Percentiles rank a stretch among this genome's conserved stretches.
Evolutionary conservation across 805 yeast genomes (phyloP).

Genomic region (Yueomyces sinensis): DNA sequence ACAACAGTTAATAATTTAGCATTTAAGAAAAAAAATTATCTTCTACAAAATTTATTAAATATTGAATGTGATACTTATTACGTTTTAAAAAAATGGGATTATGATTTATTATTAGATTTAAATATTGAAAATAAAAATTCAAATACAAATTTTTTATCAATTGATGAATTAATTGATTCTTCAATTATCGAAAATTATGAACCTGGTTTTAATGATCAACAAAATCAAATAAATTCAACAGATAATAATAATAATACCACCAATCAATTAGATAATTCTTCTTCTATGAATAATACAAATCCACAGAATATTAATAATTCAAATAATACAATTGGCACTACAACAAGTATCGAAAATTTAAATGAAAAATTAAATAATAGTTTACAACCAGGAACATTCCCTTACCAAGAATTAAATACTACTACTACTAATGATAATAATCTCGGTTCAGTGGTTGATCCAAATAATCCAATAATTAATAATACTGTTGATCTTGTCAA

Average conservation of each 20-base stretch:
- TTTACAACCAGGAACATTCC: no score
- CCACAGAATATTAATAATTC: not conserved
- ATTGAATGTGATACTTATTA: slow-evolving; percentile 34
- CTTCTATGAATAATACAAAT: no score
- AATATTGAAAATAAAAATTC: slow-evolving; percentile 30
- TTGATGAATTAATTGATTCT: slow-evolving; percentile 48
- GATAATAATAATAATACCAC: not conserved
- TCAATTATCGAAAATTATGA: slow-evolving; percentile 25
- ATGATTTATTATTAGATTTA: slow-evolving; percentile 39
- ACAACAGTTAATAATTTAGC: slow-evolving; percentile 14
- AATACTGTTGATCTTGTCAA: no score
- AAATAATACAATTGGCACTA: not conserved
- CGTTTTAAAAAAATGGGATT: slow-evolving; percentile 46
- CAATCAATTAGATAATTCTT: not conserved
- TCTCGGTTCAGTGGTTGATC: no score
- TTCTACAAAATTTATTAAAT: slow-evolving; percentile 29
- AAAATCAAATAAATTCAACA: not conserved
- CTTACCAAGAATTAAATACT: no score
- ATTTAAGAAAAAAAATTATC: slow-evolving; percentile 21
- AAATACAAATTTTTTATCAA: slow-evolving; percentile 36
- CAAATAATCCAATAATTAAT: no score
- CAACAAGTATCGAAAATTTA: not conserved
- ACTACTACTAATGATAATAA: no score
- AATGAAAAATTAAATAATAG: not conserved
- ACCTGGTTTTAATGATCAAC: not conserved